These are phyloP conservation scores for Physaria fendleri DNA, from an alignment of 345 rosid genomes.

Conservation along the genomic window DNA sequence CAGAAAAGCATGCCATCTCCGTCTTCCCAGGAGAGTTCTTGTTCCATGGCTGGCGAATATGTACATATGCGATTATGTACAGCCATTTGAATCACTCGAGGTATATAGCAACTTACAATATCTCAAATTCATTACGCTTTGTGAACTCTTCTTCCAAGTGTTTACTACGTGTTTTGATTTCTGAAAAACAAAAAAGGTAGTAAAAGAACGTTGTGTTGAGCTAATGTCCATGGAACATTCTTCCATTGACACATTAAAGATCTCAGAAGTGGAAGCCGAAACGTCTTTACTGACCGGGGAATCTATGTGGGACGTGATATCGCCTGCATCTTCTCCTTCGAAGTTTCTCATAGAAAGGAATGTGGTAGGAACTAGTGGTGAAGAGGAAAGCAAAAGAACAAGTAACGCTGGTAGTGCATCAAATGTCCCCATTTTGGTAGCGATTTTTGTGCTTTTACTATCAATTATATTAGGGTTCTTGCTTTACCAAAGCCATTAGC, in stretches of 20 bases:
- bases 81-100: constrained; percentile 70
- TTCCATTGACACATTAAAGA: constrained; percentile 37
- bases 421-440: constrained; percentile 28
- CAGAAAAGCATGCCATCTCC: constrained; percentile 57
- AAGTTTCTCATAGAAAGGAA: constrained; percentile 22
- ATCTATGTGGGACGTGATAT: constrained; percentile 64
- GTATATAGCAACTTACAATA: constrained; percentile 31
- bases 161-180: background rate
- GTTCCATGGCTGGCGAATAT: constrained; percentile 67
- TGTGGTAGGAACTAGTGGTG: constrained; percentile 8
- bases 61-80: constrained; percentile 70
- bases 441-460: constrained; percentile 48
- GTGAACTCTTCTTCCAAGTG: background rate
- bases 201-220: constrained; percentile 81
- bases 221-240: constrained; percentile 64
- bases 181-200: constrained; percentile 49
- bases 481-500: constrained; percentile 29
- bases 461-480: constrained; percentile 46
- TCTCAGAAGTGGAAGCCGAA: constrained; percentile 60
- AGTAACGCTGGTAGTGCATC: constrained; percentile 1
- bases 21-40: constrained; percentile 77
- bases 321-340: constrained; percentile 26
- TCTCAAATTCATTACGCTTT: background rate
- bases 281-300: constrained; percentile 33
- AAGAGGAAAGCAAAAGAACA: background rate